Evolutionary conservation across 1,139 yeast genomes (phyloP).

Genomic region (Hanseniaspora sp.): DNA sequence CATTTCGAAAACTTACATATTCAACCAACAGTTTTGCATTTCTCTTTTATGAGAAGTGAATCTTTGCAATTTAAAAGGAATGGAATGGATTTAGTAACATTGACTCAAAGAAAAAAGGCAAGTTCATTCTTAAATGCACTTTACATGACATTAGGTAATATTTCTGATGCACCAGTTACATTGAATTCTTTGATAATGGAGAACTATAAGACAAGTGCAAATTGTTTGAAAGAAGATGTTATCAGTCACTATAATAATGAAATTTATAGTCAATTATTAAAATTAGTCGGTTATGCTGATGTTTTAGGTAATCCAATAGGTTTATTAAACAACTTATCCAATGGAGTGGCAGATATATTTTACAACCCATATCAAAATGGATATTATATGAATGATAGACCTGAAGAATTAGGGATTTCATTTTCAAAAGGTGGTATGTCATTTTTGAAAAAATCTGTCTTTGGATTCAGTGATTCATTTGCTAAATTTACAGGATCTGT

Average conservation of each 20-base stretch:
- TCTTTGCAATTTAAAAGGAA: conserved; percentile 42
- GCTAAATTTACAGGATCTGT: conserved; percentile 87
- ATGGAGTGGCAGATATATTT: conserved; percentile 92
- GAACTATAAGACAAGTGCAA: conserved; percentile 77
- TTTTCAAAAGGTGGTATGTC: conserved; percentile 92
- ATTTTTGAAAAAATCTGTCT: conserved; percentile 86
- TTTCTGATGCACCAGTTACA: conserved; percentile 91
- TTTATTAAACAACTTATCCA: conserved; percentile 76
- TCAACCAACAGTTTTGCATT: conserved; percentile 79
- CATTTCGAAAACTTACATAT: conserved; percentile 88
- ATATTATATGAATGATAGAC: conserved; percentile 82
- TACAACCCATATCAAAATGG: conserved; percentile 92
- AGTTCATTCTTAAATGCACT: conserved; percentile 66
- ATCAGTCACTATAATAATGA: conserved; percentile 86
- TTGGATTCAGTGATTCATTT: conserved; percentile 87
- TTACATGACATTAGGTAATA: conserved; percentile 95
- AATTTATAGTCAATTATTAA: conserved; percentile 82
- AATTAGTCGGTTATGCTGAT: conserved; percentile 91
- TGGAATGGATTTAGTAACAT: conserved; percentile 6
- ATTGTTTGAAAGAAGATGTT: conserved; percentile 58
- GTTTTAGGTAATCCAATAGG: conserved; percentile 96
- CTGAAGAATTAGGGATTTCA: conserved; percentile 91
- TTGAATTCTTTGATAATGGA: conserved; percentile 79
- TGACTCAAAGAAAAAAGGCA: conserved; percentile 24
- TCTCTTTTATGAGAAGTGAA: conserved; percentile 89